Conservation (phyloP, 2,329 filamentous ascomycete species). For the Aspergillus sp. region DNA sequence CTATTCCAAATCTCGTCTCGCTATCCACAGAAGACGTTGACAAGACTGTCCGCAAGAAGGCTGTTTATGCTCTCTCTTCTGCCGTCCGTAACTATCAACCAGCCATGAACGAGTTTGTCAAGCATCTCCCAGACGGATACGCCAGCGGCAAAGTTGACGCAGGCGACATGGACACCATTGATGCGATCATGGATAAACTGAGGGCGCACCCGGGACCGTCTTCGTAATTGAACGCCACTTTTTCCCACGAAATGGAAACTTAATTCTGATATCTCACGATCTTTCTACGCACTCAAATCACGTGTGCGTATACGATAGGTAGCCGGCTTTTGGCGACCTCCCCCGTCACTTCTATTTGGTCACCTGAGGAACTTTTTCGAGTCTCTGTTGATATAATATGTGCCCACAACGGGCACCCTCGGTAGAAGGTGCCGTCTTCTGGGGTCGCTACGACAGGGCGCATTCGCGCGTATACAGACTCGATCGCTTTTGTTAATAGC, state of each 20-base stretch:
- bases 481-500: neutral
- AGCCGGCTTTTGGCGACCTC: neutral
- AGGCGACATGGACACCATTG: constrained; percentile 81
- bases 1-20: constrained; percentile 67
- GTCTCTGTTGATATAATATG: neutral
- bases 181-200: constrained; percentile 69
- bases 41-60: constrained; percentile 74
- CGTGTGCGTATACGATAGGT: neutral
- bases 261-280: neutral
- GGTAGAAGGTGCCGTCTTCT: neutral
- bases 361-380: neutral
- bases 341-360: neutral
- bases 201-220: constrained; percentile 46
- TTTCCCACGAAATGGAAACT: neutral
- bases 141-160: constrained; percentile 69
- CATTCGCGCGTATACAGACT: neutral
- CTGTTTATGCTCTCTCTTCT: constrained; percentile 83
- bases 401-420: neutral
- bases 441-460: neutral
- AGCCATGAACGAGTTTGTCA: constrained; percentile 63
- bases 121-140: constrained; percentile 63
- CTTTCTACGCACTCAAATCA: neutral
- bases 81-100: constrained; percentile 88
- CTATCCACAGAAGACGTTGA: constrained; percentile 62
- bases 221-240: constrained; percentile 19